phyloP scores from a whole-genome alignment of 2,329 filamentous ascomycete species.

The Diaporthe citriasiana region DNA sequence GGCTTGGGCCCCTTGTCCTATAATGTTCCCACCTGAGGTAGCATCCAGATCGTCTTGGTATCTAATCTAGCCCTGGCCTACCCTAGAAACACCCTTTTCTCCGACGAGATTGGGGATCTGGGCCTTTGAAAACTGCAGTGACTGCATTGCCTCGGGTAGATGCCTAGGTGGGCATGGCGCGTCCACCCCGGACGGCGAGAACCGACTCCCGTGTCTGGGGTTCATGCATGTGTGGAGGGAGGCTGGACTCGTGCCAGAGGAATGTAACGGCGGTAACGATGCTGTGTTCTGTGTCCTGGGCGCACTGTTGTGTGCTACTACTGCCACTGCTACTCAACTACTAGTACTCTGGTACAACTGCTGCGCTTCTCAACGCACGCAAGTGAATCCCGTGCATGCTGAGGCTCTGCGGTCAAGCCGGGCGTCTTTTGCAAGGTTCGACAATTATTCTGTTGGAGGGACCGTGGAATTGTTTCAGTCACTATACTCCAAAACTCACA shows the following conservation, averaged over 20 bases:
- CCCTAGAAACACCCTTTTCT: slow-evolving; percentile 2
- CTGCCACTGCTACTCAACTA: not conserved
- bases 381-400: not conserved
- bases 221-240: not conserved
- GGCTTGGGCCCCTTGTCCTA: not conserved
- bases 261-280: not conserved
- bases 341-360: not conserved
- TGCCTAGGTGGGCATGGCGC: no score
- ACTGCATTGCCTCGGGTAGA: slow-evolving; percentile 1
- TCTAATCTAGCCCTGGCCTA: not conserved
- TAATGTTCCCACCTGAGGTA: not conserved
- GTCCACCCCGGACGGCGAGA: not conserved
- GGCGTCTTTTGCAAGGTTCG: not conserved
- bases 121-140: not conserved
- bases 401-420: not conserved
- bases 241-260: not conserved
- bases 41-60: slow-evolving; percentile 5
- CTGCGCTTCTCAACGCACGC: not conserved
- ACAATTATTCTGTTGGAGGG: not conserved
- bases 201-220: not conserved
- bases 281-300: not conserved
- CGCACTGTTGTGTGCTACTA: not conserved
- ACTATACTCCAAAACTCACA: no score
- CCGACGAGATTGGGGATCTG: not conserved
- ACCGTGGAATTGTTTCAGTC: no score